Evolutionary conservation across 805 yeast genomes (phyloP).

Genomic region (Metschnikowia colocasiae): DNA sequence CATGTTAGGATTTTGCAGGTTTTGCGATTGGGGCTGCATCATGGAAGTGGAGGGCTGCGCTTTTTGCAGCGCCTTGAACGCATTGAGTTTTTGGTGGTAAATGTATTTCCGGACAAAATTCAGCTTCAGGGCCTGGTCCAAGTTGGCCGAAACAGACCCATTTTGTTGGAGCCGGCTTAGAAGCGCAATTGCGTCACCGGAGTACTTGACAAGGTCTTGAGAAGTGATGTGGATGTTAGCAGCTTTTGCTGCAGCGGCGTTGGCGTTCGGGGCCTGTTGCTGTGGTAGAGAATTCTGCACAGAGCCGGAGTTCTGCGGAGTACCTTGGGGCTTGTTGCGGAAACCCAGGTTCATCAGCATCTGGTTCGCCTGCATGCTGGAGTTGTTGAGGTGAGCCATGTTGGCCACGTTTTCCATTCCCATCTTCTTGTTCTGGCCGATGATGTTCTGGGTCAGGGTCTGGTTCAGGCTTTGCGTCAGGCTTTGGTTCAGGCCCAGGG

Average conservation of each 20-base stretch:
- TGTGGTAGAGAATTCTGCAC: constrained; percentile 16
- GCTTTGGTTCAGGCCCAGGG: not conserved
- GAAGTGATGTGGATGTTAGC: constrained; percentile 17
- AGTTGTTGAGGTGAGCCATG: constrained; percentile 11
- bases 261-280: not conserved
- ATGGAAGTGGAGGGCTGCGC: constrained; percentile 16
- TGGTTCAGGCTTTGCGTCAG: constrained; percentile 1
- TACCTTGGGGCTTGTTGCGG: constrained; percentile 7
- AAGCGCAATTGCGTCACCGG: constrained; percentile 38
- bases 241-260: constrained; percentile 8
- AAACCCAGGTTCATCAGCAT: constrained; percentile 11
- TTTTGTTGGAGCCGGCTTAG: constrained; percentile 34
- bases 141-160: constrained; percentile 30
- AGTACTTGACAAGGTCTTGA: constrained; percentile 38
- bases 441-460: not conserved
- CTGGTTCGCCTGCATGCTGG: constrained; percentile 7
- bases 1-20: not conserved
- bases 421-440: constrained; percentile 12
- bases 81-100: constrained; percentile 34
- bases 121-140: constrained; percentile 38
- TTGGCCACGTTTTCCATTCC: constrained; percentile 12
- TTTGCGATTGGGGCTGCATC: constrained; percentile 2
- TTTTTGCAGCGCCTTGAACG: constrained; percentile 27
- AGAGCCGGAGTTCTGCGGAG: not conserved
- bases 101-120: constrained; percentile 38